phyloP scores from a whole-genome alignment of 2,329 filamentous ascomycete species.

The Pseudocercospora pini-densiflorae region DNA sequence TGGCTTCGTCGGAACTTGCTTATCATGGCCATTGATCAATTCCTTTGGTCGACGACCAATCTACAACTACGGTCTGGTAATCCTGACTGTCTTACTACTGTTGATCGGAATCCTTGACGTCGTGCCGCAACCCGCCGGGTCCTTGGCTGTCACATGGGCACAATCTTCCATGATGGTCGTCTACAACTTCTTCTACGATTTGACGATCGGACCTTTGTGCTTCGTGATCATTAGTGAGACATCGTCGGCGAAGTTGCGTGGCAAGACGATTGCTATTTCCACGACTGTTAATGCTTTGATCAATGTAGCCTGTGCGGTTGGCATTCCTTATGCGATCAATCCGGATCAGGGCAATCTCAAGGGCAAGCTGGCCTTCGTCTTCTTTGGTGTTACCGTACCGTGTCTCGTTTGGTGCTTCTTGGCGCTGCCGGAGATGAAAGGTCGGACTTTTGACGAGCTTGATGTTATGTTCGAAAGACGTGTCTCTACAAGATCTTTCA shows the following conservation, averaged over 20 bases:
- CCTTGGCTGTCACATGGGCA: slow-evolving; percentile 26
- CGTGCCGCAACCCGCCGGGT: neutral
- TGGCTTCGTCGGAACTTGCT: slow-evolving; percentile 77
- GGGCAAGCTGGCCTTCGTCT: slow-evolving; percentile 50
- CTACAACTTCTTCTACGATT: slow-evolving; percentile 59
- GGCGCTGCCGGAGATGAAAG: slow-evolving; percentile 47
- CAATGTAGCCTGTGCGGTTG: slow-evolving; percentile 68
- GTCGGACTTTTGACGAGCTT: slow-evolving; percentile 48
- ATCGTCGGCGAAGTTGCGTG: slow-evolving; percentile 79
- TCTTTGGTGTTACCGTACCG: slow-evolving; percentile 41
- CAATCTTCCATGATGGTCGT: slow-evolving; percentile 51
- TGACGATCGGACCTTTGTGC: slow-evolving; percentile 40
- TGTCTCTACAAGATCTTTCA: slow-evolving; percentile 43
- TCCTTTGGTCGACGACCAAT: slow-evolving; percentile 72
- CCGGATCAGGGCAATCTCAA: slow-evolving; percentile 45
- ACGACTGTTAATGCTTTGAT: slow-evolving; percentile 62
- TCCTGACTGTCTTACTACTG: slow-evolving; percentile 73
- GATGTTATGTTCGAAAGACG: slow-evolving; percentile 48
- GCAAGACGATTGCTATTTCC: slow-evolving; percentile 88
- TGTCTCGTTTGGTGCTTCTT: slow-evolving; percentile 45
- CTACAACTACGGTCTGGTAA: slow-evolving; percentile 73
- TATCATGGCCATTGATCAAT: slow-evolving; percentile 78
- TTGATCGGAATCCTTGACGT: slow-evolving; percentile 46
- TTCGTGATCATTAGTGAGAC: slow-evolving; percentile 72
- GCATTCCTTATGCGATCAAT: slow-evolving; percentile 46